Conservation (phyloP, 163 green algal species). For the Prototheca cutis region DNA sequence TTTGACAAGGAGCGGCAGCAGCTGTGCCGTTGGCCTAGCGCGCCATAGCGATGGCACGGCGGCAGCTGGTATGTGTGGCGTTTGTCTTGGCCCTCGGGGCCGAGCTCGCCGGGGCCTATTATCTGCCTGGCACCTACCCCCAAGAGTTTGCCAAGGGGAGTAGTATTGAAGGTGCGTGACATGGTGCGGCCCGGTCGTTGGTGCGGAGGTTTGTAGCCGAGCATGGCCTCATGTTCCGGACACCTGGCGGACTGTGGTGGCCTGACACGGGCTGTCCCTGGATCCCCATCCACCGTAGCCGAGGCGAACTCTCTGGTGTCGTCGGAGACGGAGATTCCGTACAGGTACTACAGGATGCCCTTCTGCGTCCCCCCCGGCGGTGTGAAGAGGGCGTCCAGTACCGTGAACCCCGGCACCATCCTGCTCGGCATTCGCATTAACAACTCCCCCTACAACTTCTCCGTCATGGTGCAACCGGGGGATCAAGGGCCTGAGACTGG, state of each 20-base stretch:
- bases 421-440: conserved; percentile 75
- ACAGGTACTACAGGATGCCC: conserved; percentile 80
- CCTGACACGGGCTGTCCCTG: not conserved
- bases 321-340: conserved; percentile 79
- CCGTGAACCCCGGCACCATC: conserved; percentile 83
- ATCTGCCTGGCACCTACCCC: conserved; percentile 68
- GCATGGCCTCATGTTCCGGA: no score
- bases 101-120: conserved; percentile 34
- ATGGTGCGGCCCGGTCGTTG: not conserved
- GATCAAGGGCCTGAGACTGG: no score
- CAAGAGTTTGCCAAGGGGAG: conserved; percentile 47
- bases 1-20: no score
- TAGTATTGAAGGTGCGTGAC: conserved; percentile 35
- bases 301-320: conserved; percentile 78
- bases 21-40: no score
- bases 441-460: conserved; percentile 85
- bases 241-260: no score
- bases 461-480: conserved; percentile 64
- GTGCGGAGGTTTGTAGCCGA: not conserved
- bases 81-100: not conserved
- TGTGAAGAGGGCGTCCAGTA: conserved; percentile 44
- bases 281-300: conserved; percentile 27
- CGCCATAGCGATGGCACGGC: not conserved
- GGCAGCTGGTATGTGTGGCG: not conserved
- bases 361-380: conserved; percentile 85